Evolutionary conservation across 1,139 yeast species (phyloP).

Genomic region (Magnusiomyces ingens): DNA sequence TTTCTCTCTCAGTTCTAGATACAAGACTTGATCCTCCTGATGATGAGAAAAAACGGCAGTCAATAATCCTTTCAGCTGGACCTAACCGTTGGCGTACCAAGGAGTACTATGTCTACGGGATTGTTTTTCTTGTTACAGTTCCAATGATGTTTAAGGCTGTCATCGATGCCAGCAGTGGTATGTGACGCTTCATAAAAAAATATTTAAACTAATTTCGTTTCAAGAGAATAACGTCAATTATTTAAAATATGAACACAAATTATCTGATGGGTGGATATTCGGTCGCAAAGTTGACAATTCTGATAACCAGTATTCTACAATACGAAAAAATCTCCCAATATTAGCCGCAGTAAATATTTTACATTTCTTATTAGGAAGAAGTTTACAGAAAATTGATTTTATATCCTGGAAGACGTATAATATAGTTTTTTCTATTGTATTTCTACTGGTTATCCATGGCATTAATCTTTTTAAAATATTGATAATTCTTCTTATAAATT

Average conservation of each 20-base stretch:
- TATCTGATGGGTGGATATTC: constrained; percentile 60
- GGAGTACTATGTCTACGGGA: constrained; percentile 64
- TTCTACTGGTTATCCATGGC: constrained; percentile 77
- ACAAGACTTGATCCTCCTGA: constrained; percentile 56
- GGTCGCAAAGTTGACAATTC: constrained; percentile 55
- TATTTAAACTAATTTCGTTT: constrained; percentile 5
- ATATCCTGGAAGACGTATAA: constrained; percentile 44
- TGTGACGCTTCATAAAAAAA: constrained; percentile 9
- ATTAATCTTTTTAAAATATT: constrained; percentile 56
- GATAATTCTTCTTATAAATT: constrained; percentile 52
- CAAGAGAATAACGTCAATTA: constrained; percentile 68
- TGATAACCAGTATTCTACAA: constrained; percentile 81
- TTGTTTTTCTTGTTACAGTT: constrained; percentile 58
- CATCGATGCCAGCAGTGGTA: constrained; percentile 60
- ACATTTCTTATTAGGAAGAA: constrained; percentile 49
- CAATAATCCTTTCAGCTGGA: constrained; percentile 40
- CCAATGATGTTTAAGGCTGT: constrained; percentile 82
- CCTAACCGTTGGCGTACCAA: constrained; percentile 64
- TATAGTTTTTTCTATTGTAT: constrained; percentile 59
- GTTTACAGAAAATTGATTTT: constrained; percentile 20
- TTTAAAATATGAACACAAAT: constrained; percentile 49
- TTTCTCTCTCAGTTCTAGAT: constrained; percentile 73
- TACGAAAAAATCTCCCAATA: constrained; percentile 69
- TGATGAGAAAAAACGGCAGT: constrained; percentile 40
- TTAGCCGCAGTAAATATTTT: constrained; percentile 46